Evolutionary conservation across 2,329 filamentous ascomycete species (phyloP).

Genomic region (Colletotrichum chlorophyti): DNA sequence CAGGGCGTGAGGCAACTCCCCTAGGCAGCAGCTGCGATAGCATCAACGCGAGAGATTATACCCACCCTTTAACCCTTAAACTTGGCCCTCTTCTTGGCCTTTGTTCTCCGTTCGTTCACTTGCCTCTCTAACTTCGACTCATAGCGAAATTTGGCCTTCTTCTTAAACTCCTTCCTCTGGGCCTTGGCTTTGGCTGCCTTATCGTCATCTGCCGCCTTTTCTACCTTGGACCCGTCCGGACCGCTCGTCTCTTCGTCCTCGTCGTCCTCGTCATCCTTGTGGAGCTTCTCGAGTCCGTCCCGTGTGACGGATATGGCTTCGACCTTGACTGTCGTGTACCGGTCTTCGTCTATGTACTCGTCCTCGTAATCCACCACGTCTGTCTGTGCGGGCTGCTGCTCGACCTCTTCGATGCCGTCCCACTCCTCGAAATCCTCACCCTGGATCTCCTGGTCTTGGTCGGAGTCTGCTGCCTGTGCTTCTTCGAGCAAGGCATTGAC

Average conservation of each 20-base stretch:
- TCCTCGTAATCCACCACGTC: slow-evolving; percentile 79
- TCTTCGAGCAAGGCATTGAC: slow-evolving; percentile 75
- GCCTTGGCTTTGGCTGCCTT: slow-evolving; percentile 54
- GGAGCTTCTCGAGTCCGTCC: slow-evolving; percentile 70
- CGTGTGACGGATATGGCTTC: slow-evolving; percentile 84
- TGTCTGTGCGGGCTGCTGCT: slow-evolving; percentile 43
- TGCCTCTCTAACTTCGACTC: slow-evolving; percentile 87
- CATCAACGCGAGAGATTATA: slow-evolving; percentile 26
- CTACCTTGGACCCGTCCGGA: slow-evolving; percentile 11
- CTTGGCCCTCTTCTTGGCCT: slow-evolving; percentile 63
- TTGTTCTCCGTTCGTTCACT: slow-evolving; percentile 73
- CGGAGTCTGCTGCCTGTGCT: slow-evolving; percentile 57
- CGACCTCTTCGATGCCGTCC: slow-evolving; percentile 67
- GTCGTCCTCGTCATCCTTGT: slow-evolving; percentile 31
- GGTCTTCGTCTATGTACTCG: slow-evolving; percentile 96
- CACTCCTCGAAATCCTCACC: slow-evolving; percentile 62
- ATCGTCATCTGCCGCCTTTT: slow-evolving; percentile 38
- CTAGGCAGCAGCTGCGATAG: slow-evolving; percentile 3
- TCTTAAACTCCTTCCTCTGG: slow-evolving; percentile 72
- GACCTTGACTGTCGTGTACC: slow-evolving; percentile 92
- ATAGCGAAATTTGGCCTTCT: slow-evolving; percentile 85
- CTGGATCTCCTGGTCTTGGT: slow-evolving; percentile 42
- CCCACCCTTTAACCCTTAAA: slow-evolving; percentile 26
- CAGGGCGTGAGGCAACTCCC: slow-evolving; percentile 17
- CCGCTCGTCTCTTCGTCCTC: slow-evolving; percentile 40